Conservation (phyloP, 495 filamentous ascomycete species). For the Neurospora sp. region DNA sequence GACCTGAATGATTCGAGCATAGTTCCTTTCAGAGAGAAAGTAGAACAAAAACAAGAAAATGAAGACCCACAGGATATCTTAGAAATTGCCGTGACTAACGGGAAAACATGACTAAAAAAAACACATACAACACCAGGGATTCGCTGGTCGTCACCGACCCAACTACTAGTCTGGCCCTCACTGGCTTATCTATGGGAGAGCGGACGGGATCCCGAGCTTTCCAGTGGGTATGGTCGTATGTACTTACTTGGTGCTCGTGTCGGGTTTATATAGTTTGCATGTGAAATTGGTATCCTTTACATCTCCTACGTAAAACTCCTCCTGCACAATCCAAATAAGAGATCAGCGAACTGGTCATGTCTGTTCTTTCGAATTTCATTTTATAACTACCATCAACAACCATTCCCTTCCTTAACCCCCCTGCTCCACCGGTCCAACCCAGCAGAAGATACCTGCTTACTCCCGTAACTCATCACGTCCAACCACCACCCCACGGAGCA, state of each 20-base stretch:
- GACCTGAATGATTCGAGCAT: background rate
- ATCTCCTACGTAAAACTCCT: background rate
- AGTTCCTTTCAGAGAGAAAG: background rate
- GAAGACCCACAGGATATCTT: no score
- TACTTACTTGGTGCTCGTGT: background rate
- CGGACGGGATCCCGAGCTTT: constrained; percentile 43
- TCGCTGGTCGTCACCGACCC: constrained; percentile 24
- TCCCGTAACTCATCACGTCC: background rate
- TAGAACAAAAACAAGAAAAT: background rate
- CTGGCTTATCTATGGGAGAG: constrained; percentile 37
- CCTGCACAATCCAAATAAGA: background rate
- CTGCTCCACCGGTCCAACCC: background rate
- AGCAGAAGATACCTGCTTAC: background rate
- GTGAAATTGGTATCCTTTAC: background rate
- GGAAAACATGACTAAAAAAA: background rate
- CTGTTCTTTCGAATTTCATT: no score
- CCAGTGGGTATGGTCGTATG: constrained; percentile 4
- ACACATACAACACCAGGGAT: constrained; percentile 26
- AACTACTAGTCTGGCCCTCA: constrained; percentile 20
- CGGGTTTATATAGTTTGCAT: background rate
- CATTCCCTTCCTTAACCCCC: background rate
- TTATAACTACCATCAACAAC: background rate
- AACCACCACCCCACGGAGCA: background rate
- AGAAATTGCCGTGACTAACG: background rate
- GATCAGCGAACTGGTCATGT: no score